Conservation (phyloP, 2,329 filamentous ascomycete species). For the Aspergillus sclerotialis region DNA sequence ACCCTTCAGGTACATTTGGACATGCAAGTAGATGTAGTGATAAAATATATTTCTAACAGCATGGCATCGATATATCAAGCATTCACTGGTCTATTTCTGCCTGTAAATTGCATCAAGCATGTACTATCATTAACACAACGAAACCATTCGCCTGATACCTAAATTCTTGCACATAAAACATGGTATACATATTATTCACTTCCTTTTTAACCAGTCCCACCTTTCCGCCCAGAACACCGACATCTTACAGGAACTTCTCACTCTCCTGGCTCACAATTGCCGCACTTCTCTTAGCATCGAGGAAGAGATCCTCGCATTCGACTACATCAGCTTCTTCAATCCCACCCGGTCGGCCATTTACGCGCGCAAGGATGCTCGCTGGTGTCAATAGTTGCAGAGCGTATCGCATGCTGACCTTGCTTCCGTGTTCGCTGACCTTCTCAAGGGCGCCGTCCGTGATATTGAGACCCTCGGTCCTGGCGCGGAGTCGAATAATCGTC, state of each 20-base stretch:
- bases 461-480: constrained; percentile 71
- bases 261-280: constrained; percentile 60
- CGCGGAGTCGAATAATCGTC: constrained; percentile 78
- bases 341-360: constrained; percentile 63
- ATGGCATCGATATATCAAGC: no score
- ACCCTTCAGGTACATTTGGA: no score
- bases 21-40: no score
- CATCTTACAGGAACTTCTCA: constrained; percentile 58
- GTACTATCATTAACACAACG: constrained; percentile 6
- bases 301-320: constrained; percentile 77
- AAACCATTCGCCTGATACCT: constrained; percentile 10
- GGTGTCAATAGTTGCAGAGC: constrained; percentile 87
- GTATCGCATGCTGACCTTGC: constrained; percentile 84
- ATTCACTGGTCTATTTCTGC: no score
- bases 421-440: constrained; percentile 79
- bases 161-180: constrained; percentile 9
- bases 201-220: no score
- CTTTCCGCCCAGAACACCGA: background rate
- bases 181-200: constrained; percentile 14
- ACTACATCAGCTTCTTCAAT: constrained; percentile 71
- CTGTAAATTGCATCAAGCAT: constrained; percentile 13
- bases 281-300: constrained; percentile 74
- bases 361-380: constrained; percentile 81
- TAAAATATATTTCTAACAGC: no score
- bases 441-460: constrained; percentile 78